Evolutionary conservation across 352 stramenopile species (phyloP).

Genomic region (Stramenopiles sp.): DNA sequence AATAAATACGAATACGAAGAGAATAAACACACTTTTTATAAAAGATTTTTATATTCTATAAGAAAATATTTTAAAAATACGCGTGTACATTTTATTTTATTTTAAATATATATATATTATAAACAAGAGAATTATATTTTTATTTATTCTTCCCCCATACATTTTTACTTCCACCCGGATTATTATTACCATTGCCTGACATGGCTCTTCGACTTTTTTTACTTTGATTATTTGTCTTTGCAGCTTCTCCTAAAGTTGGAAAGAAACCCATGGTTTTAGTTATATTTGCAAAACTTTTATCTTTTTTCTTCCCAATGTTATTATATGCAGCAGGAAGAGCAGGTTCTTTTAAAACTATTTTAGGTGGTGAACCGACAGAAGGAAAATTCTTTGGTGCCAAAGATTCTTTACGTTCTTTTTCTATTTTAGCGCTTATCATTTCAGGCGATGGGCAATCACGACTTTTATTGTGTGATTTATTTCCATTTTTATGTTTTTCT

Average conservation of each 20-base stretch:
- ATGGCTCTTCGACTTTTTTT: too few species aligned
- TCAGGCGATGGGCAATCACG: neutral
- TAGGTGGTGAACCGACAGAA: neutral
- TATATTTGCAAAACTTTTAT: neutral
- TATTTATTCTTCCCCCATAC: too few species aligned
- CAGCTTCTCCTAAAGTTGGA: neutral
- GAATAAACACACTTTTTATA: too few species aligned
- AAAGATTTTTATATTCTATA: too few species aligned
- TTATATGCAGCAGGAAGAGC: neutral
- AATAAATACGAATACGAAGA: too few species aligned
- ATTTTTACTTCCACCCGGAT: too few species aligned
- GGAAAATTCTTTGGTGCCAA: neutral
- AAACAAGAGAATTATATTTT: too few species aligned
- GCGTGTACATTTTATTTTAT: too few species aligned
- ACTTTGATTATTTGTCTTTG: too few species aligned
- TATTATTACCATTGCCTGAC: too few species aligned
- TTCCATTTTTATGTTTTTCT: neutral
- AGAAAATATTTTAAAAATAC: too few species aligned
- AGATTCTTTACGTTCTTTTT: neutral
- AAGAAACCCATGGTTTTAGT: neutral
- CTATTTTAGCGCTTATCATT: neutral
- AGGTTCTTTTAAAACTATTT: neutral
- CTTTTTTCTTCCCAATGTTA: neutral
- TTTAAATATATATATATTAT: too few species aligned
- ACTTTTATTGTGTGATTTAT: neutral